Evolutionary conservation across 1,139 yeast genomes (phyloP).

Genomic region (Yamadazyma buinensis): DNA sequence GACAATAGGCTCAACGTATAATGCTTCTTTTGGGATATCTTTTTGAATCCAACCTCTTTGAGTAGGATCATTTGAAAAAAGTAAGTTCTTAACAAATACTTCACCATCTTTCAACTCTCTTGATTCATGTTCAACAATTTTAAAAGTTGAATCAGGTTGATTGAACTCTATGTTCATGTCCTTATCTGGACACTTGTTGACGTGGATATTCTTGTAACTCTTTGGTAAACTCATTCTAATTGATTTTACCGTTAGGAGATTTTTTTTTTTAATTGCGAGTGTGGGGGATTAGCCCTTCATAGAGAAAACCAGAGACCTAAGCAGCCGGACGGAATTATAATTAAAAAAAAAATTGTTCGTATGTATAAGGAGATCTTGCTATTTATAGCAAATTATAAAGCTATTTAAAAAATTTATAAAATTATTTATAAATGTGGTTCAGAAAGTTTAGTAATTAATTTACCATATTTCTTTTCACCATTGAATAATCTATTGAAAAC

Average conservation of each 20-base stretch:
- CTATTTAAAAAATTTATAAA: background rate
- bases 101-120: conserved; percentile 36
- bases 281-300: no score
- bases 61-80: conserved; percentile 62
- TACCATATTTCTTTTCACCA: conserved; percentile 31
- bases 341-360: background rate
- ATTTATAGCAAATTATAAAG: no score
- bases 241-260: no score
- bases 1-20: conserved; percentile 45
- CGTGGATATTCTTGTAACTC: conserved; percentile 8
- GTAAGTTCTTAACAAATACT: conserved; percentile 43
- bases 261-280: no score
- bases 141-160: conserved; percentile 20
- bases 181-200: conserved; percentile 16
- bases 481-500: conserved; percentile 29
- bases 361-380: no score
- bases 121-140: conserved; percentile 10
- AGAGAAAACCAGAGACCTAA: no score
- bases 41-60: conserved; percentile 60
- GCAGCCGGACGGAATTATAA: no score
- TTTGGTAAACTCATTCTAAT: conserved; percentile 4
- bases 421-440: conserved; percentile 7
- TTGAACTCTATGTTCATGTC: conserved; percentile 16
- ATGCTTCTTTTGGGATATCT: conserved; percentile 34
- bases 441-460: conserved; percentile 32